Percentiles rank a stretch among this genome's conserved stretches.
Conservation (phyloP, 352 stramenopile species). For the Phytopythium delawarense region DNA sequence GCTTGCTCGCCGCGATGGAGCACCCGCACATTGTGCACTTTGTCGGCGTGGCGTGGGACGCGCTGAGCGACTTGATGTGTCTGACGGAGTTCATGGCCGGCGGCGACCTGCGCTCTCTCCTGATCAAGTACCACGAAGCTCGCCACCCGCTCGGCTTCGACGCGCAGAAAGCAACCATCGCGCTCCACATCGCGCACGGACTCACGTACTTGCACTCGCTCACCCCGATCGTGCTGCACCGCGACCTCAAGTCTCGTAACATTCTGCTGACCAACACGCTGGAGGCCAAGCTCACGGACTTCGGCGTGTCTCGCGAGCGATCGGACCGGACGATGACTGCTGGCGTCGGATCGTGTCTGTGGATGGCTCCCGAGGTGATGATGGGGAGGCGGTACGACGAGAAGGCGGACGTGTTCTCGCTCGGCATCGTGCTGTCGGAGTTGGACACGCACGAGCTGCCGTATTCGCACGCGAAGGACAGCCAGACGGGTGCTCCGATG, state of each 20-base stretch:
- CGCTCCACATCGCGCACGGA: slow-evolving; percentile 25
- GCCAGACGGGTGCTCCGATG: slow-evolving; percentile 5
- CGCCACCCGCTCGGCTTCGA: slow-evolving; percentile 21
- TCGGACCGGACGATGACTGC: slow-evolving; percentile 26
- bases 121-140: slow-evolving; percentile 19
- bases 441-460: slow-evolving; percentile 25
- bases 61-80: slow-evolving; percentile 39
- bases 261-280: slow-evolving; percentile 42
- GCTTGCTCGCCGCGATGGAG: slow-evolving; percentile 34
- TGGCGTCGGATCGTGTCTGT: slow-evolving; percentile 15
- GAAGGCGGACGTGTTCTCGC: slow-evolving; percentile 35
- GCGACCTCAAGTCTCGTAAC: slow-evolving; percentile 66
- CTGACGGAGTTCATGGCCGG: slow-evolving; percentile 48
- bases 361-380: slow-evolving; percentile 39
- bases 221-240: slow-evolving; percentile 29
- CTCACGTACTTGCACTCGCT: slow-evolving; percentile 33
- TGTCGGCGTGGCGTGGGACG: slow-evolving; percentile 51
- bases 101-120: slow-evolving; percentile 35
- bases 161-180: slow-evolving; percentile 28
- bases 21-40: slow-evolving; percentile 52
- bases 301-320: slow-evolving; percentile 28
- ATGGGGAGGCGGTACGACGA: slow-evolving; percentile 31
- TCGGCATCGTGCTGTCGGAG: slow-evolving; percentile 25
- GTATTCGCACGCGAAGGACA: slow-evolving; percentile 23
- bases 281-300: slow-evolving; percentile 49